Conservation (phyloP, 305 asterid genomes). For the Galium porrigens region DNA sequence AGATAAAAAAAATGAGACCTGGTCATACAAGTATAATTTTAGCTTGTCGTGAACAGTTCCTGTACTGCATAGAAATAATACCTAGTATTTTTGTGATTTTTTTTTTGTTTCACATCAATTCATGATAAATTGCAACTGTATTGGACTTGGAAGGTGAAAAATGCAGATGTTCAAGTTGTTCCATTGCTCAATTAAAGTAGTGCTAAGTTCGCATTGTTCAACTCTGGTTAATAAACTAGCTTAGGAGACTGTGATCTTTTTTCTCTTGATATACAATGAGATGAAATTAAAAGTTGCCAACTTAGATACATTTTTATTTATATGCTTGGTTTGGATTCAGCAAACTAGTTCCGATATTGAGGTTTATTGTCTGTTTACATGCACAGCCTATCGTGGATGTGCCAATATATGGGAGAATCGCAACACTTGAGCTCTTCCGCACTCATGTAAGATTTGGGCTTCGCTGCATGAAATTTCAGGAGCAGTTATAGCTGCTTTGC, state of each 20-base stretch:
- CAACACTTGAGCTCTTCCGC: constrained; percentile 93
- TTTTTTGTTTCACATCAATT: not conserved
- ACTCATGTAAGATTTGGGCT: constrained; percentile 62
- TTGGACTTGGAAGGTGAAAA: not conserved
- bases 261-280: not conserved
- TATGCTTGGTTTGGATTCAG: constrained; percentile 1
- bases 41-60: not conserved
- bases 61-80: not conserved
- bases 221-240: not conserved
- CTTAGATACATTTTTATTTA: not conserved
- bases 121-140: not conserved
- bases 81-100: too few relatives aligned
- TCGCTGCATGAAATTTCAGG: constrained; percentile 3
- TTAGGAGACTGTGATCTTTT: not conserved
- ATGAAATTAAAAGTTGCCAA: not conserved
- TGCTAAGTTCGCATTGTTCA: not conserved
- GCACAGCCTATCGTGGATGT: constrained; percentile 92
- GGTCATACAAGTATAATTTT: not conserved
- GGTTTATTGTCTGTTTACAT: constrained; percentile 15
- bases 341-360: constrained; percentile 7
- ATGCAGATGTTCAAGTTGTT: not conserved
- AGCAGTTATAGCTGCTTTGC: not conserved
- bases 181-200: not conserved
- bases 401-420: constrained; percentile 96
- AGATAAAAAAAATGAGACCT: not conserved